Base-by-base conservation (phyloP, 495 filamentous ascomycete genomes). In the Tuber melanosporum region DNA sequence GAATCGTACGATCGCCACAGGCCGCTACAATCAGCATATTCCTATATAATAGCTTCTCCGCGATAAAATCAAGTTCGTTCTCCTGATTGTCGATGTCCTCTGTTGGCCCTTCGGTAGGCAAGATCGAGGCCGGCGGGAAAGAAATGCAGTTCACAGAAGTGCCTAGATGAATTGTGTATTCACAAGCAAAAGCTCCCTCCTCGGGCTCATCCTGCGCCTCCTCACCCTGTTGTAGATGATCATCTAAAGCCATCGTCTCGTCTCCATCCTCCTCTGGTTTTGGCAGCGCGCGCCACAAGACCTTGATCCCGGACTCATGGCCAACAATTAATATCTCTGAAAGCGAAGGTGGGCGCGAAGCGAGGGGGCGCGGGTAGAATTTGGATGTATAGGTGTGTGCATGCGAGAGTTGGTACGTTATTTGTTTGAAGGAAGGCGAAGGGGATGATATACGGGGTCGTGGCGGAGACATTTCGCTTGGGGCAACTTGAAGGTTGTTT, bases 1-100 rank as follows among this genome's bases (percentile, higher is more conserved):
- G 86, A 10, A 89, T 85, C 12, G 86, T 87, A 19, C 85, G 86
- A 80, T 93, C 91, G n/a, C 88, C 85, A 78, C 91, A 92, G 10
- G 88, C 86, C 19, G 87, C 87, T 0, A 87, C 85, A 49, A 91
- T 84, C 39, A 92, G 85, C 71, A 91, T 87, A 36, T 82, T 82
- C n/a, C 85, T 86, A 39, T 86, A 82, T 6, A 85, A 86, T 46
- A 90, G 83, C 19, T 88, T 83, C 17, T 85, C 80, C 3, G 90
- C 89, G 19, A 89, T 85, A 15, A 86, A 84, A 46, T 88, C 86
- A 6, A 86, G 83, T 76, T 91, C 91, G 9, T 88, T 87, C 45
- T 91, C 89, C 45, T 89, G 87, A 1, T 85, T 78, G 26, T 88
- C 87, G 75, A 89, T 89, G 1, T 87, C 83, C 73, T 62, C 41